phyloP scores from a whole-genome alignment of 768 basidiomycete species.

The Lactarius tabidus region DNA sequence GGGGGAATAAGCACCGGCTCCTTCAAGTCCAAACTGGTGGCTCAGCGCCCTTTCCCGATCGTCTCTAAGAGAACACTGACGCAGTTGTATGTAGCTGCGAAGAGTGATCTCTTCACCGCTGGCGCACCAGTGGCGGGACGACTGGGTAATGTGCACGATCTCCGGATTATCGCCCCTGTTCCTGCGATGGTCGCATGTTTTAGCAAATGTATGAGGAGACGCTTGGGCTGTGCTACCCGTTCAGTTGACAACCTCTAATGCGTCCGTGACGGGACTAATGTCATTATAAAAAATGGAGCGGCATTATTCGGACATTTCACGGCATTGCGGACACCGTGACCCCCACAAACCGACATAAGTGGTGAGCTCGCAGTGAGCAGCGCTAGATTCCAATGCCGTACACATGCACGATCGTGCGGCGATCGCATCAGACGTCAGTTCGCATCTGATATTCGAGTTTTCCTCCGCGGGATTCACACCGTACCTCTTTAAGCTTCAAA shows the following conservation, averaged over 20 bases:
- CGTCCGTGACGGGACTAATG: not conserved
- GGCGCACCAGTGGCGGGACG: not conserved
- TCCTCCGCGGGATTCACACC: not conserved
- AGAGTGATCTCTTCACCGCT: too few relatives aligned
- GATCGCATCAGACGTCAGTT: not conserved
- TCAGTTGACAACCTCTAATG: not conserved
- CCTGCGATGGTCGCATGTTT: not conserved
- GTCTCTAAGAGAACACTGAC: not conserved
- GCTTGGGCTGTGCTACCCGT: not conserved
- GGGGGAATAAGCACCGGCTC: not conserved
- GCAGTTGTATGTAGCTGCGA: not conserved
- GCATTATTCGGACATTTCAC: not conserved
- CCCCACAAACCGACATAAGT: not conserved
- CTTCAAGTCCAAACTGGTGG: not conserved
- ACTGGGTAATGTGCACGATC: not conserved
- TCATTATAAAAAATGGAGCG: not conserved
- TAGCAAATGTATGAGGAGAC: not conserved
- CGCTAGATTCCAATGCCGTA: not conserved
- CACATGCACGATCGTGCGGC: not conserved
- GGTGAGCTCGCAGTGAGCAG: not conserved
- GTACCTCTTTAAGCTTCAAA: not conserved
- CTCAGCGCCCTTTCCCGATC: not conserved
- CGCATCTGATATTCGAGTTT: not conserved
- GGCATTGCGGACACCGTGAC: not conserved
- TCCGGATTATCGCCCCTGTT: not conserved